Percentiles rank a stretch among this genome's conserved stretches.
These are phyloP conservation scores for Penicillium sp. DNA, from an alignment of 2,329 filamentous ascomycete genomes.

Conservation along the genomic window DNA sequence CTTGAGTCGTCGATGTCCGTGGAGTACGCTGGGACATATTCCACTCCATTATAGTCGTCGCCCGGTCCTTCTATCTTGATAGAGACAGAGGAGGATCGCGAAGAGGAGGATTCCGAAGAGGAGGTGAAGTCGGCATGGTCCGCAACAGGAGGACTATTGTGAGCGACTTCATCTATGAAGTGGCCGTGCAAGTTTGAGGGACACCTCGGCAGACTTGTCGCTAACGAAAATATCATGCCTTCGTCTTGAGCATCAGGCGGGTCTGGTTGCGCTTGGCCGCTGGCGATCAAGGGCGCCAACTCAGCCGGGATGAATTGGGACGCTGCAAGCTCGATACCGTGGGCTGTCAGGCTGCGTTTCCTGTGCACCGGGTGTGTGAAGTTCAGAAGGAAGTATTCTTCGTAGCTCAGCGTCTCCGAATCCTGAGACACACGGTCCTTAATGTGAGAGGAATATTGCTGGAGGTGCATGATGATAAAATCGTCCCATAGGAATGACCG, in stretches of 20 bases:
- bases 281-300: background rate
- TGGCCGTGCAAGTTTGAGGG: conserved; percentile 24
- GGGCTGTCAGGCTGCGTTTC: conserved; percentile 35
- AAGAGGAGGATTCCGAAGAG: background rate
- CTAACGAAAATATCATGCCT: conserved; percentile 20
- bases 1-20: background rate
- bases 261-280: background rate
- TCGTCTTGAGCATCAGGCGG: background rate
- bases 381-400: conserved; percentile 36
- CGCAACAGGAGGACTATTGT: background rate
- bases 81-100: background rate
- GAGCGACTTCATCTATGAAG: conserved; percentile 16
- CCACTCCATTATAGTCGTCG: background rate
- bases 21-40: background rate
- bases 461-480: conserved; percentile 41
- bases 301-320: conserved; percentile 19
- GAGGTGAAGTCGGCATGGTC: background rate
- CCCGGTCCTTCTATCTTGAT: conserved; percentile 9
- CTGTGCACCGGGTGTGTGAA: conserved; percentile 33
- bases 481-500: conserved; percentile 45
- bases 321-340: conserved; percentile 29
- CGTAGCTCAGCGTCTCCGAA: conserved; percentile 32
- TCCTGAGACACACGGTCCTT: conserved; percentile 23
- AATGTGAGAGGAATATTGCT: conserved; percentile 37
- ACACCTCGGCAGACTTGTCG: conserved; percentile 24